Base-by-base conservation (phyloP, 768 basidiomycete genomes). In the Pleurotus giganteus region DNA sequence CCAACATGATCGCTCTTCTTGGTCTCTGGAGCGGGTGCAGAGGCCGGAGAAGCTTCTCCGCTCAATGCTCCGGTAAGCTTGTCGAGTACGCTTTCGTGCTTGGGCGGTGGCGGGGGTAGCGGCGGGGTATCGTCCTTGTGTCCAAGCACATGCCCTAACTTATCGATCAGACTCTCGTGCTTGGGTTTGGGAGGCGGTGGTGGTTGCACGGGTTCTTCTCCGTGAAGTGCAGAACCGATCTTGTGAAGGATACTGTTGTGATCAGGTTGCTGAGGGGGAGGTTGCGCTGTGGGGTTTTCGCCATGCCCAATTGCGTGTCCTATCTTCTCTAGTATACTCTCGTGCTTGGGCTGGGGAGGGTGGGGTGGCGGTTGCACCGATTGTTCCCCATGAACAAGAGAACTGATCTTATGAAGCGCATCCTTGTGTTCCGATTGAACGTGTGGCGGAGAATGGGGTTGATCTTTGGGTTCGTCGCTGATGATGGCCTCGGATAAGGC, bases 321-420 rank as follows among this genome's bases (percentile, higher is more conserved):
- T 17, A 61, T 42, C 47, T 60, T 61, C 13, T 54, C 54, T 12
- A 57, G 28, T 24, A 57, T 29, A 44, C 47, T 29, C 27, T 55
- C 56, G 4, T 54, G 47, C 21, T 55, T 53, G 3, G 34, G 53
- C 3, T 43, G 11, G 9, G 49, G 56, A 4, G 43, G 9, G 41
- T 54, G 42, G 17, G 55, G 27, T 17, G 58, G 23, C 12, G 47
- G 26, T 19, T 51, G 49, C 3, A 50, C 34, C n/a, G 44, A 29
- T 3, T 39, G 26, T 2, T 17, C n/a, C 13, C 21, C 21, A 2
- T 46, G 36, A 17, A 61, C 23, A 17, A 47, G 29, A 17, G 23
- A 41, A 13, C 50, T 17, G 19, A 58, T 23, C 50, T 61, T 61
- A 21, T 53, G 42, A 32, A 56, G 29, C 1, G 54, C 19, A 19